A percentile compares a stretch with the other conserved stretches of the same genome.
These are phyloP conservation scores for Clonostachys byssicola DNA, from an alignment of 2,329 filamentous ascomycete species.

Conservation along the genomic window DNA sequence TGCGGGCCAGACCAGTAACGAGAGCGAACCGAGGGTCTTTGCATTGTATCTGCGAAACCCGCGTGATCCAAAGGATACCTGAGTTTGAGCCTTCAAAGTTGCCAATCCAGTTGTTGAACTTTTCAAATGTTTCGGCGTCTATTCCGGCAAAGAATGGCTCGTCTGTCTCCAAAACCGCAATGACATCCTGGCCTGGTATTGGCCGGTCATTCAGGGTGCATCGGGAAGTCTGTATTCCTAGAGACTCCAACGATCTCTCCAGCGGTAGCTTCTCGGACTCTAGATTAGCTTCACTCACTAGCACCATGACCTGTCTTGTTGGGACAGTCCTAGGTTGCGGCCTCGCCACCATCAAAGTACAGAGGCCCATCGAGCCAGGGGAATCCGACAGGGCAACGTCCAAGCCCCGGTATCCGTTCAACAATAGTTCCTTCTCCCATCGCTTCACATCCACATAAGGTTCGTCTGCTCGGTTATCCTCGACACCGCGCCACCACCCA, in stretches of 20 bases:
- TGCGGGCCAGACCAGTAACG: background rate
- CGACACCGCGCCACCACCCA: conserved; percentile 27
- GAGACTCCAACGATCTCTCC: background rate
- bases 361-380: too few species aligned
- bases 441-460: conserved; percentile 13
- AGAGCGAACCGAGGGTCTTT: background rate
- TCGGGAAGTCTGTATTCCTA: background rate
- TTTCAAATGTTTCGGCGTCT: background rate
- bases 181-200: background rate
- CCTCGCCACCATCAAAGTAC: background rate
- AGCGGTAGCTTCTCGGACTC: background rate
- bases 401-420: conserved; percentile 13
- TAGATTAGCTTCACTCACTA: background rate
- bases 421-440: conserved; percentile 18
- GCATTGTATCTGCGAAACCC: background rate
- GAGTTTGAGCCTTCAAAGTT: background rate
- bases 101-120: background rate
- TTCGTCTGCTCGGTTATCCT: conserved; percentile 13
- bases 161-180: background rate
- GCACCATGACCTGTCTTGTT: background rate
- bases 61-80: background rate
- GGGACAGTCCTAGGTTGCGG: background rate
- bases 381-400: background rate
- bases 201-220: background rate
- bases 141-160: background rate